Percentiles rank a stretch among this genome's conserved stretches.
phyloP scores from a whole-genome alignment of 225 moss, liverwort and hornwort genomes.

The Physcomitrium patens region DNA sequence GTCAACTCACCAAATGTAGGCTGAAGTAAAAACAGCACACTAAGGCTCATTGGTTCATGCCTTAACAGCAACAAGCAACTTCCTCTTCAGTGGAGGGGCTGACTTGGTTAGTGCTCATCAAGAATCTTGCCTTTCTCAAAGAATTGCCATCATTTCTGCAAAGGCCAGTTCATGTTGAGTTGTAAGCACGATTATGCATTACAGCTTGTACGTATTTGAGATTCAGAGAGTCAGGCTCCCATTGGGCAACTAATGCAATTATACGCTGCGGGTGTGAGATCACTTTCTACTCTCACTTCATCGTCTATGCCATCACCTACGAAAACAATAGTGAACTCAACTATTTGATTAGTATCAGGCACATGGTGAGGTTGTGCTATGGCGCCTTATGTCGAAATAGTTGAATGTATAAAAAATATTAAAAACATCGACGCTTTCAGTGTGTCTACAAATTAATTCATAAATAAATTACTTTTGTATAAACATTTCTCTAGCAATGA shows the following conservation, averaged over 20 bases:
- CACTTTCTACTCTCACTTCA: slow-evolving; percentile 36
- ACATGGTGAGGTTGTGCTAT: slow-evolving; percentile 37
- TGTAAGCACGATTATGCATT: slow-evolving; percentile 7
- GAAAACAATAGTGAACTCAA: not conserved
- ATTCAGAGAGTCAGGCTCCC: slow-evolving; percentile 40
- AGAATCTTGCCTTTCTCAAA: not conserved
- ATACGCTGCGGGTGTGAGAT: slow-evolving; percentile 38
- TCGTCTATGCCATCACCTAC: not conserved
- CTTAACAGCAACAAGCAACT: slow-evolving; percentile 32
- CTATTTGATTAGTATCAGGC: slow-evolving; percentile 42
- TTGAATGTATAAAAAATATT: no score
- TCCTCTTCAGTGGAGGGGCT: slow-evolving; percentile 57
- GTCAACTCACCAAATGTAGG: slow-evolving; percentile 39
- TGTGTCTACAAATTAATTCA: not conserved
- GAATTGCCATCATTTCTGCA: not conserved
- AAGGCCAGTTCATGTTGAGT: slow-evolving; percentile 14
- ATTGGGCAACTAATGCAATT: slow-evolving; percentile 35
- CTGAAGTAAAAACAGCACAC: slow-evolving; percentile 49
- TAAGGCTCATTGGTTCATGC: slow-evolving; percentile 42
- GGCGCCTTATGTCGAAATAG: slow-evolving; percentile 31
- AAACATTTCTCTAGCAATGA: slow-evolving; percentile 6
- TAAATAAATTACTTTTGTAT: slow-evolving; percentile 6
- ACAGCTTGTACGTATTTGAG: slow-evolving; percentile 52
- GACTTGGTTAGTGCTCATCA: slow-evolving; percentile 43
- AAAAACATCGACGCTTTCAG: slow-evolving; percentile 13